Evolutionary conservation across 495 filamentous ascomycete genomes (phyloP).

Genomic region (Emericellopsis terricola): DNA sequence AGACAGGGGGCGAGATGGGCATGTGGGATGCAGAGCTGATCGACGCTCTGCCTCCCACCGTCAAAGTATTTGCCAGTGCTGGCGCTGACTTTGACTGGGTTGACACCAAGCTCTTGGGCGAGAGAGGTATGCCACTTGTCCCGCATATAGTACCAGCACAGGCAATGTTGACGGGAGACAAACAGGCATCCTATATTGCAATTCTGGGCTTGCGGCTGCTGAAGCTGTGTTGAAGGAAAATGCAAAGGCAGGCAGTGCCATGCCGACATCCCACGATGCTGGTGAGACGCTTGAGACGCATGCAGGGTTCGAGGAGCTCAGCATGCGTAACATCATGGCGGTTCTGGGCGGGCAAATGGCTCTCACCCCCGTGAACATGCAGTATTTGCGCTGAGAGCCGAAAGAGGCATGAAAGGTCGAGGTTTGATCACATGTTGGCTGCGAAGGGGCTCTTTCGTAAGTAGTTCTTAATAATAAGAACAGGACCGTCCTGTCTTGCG

Average conservation of each 20-base stretch:
- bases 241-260: slow-evolving; percentile 16
- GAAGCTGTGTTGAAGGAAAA: slow-evolving; percentile 32
- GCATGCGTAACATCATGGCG: slow-evolving; percentile 52
- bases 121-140: slow-evolving; percentile 34
- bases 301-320: slow-evolving; percentile 51
- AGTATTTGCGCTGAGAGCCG: slow-evolving; percentile 19
- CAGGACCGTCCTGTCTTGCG: no score
- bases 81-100: slow-evolving; percentile 69
- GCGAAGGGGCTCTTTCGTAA: no score
- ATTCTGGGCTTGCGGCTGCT: slow-evolving; percentile 46
- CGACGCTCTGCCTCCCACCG: slow-evolving; percentile 39
- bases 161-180: no score
- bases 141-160: no score
- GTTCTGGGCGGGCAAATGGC: slow-evolving; percentile 35
- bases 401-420: background rate
- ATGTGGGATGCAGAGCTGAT: slow-evolving; percentile 59
- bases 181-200: slow-evolving; percentile 55
- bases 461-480: no score
- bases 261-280: slow-evolving; percentile 53
- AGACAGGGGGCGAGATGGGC: slow-evolving; percentile 63
- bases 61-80: slow-evolving; percentile 53
- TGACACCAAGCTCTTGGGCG: slow-evolving; percentile 46
- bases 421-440: no score
- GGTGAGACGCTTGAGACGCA: slow-evolving; percentile 56
- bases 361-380: slow-evolving; percentile 47